Conservation (phyloP, 108 stramenopile genomes). For the Cyclotella kingstonii region DNA sequence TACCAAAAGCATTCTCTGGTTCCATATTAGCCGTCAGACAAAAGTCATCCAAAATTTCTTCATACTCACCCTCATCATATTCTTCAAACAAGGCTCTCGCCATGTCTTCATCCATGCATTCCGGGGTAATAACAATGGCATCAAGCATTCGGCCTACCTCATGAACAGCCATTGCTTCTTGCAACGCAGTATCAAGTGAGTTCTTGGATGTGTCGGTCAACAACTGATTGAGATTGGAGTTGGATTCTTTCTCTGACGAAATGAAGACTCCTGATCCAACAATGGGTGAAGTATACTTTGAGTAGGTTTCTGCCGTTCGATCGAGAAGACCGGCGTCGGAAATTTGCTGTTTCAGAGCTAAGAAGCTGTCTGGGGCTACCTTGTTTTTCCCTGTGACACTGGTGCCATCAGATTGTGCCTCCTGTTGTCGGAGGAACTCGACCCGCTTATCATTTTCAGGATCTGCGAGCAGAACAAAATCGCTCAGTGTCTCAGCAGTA, state of each 20-base stretch:
- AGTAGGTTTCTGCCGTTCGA: constrained; percentile 82
- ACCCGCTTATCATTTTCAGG: constrained; percentile 44
- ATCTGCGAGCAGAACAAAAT: constrained; percentile 67
- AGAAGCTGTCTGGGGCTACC: constrained; percentile 13
- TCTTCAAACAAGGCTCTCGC: constrained; percentile 86
- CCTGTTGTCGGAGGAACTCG: not conserved
- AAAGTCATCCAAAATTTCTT: constrained; percentile 96
- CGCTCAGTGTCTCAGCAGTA: constrained; percentile 37
- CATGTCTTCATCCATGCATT: constrained; percentile 95
- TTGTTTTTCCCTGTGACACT: not conserved
- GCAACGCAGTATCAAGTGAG: constrained; percentile 37
- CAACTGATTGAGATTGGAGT: constrained; percentile 6
- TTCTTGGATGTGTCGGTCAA: constrained; percentile 46
- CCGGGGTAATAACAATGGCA: constrained; percentile 80
- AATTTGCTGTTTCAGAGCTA: constrained; percentile 14
- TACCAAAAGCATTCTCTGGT: constrained; percentile 41
- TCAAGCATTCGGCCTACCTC: constrained; percentile 82
- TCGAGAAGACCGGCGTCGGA: constrained; percentile 65
- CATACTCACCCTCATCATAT: constrained; percentile 72
- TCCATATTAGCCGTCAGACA: constrained; percentile 84
- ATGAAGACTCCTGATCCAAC: constrained; percentile 54
- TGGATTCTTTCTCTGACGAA: constrained; percentile 1
- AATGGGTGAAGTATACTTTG: constrained; percentile 85
- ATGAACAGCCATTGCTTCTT: constrained; percentile 55
- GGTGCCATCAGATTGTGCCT: not conserved